These are phyloP conservation scores for Vicia sativa DNA, from an alignment of 306 rosid species.

Conservation along the genomic window DNA sequence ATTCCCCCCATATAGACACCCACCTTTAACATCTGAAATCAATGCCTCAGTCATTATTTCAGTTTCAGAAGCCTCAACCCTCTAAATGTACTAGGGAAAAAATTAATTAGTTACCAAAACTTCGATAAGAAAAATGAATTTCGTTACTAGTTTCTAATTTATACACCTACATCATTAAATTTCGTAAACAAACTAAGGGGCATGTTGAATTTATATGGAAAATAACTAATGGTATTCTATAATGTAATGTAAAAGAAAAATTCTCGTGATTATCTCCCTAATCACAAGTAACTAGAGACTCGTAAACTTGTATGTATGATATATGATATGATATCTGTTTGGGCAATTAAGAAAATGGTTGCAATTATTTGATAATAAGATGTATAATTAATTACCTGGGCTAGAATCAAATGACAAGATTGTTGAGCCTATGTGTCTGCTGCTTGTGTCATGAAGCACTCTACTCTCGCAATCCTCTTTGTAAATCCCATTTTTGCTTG, in stretches of 20 bases:
- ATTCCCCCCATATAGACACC: constrained; percentile 78
- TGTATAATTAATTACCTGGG: constrained; percentile 60
- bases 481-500: constrained; percentile 39
- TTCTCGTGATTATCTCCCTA: constrained; percentile 31
- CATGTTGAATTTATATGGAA: constrained; percentile 8
- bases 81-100: background rate
- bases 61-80: constrained; percentile 18
- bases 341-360: background rate
- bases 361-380: constrained; percentile 2
- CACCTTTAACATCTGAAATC: constrained; percentile 71
- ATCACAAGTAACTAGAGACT: constrained; percentile 8
- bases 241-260: background rate
- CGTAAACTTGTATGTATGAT: constrained; percentile 1
- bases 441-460: constrained; percentile 49
- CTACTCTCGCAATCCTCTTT: constrained; percentile 40
- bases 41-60: constrained; percentile 1
- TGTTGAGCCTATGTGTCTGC: constrained; percentile 63
- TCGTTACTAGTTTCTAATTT: background rate
- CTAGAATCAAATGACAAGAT: constrained; percentile 55
- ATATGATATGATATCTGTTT: constrained; percentile 2
- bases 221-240: background rate
- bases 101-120: background rate
- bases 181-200: background rate
- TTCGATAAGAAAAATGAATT: background rate
- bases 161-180: too few species aligned